phyloP scores from a whole-genome alignment of 305 asterid genomes.

The Solanum chacoense region DNA sequence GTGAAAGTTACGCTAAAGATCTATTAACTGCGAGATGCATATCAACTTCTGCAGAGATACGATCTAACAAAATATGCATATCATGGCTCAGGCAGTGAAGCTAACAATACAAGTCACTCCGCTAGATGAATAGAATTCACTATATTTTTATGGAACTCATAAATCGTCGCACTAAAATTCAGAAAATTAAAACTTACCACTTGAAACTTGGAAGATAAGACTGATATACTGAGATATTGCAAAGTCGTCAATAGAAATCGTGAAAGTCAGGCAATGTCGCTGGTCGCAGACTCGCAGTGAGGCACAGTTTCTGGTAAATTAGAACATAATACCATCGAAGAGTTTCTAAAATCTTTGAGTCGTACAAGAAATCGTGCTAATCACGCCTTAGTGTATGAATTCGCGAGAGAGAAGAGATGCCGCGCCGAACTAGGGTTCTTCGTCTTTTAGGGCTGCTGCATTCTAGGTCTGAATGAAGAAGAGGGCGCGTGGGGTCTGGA shows the following conservation, averaged over 20 bases:
- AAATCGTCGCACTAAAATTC: neutral
- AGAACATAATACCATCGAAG: neutral
- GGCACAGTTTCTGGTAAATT: neutral
- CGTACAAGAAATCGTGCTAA: neutral
- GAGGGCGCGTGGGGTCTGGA: neutral
- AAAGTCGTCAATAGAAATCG: neutral
- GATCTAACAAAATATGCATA: neutral
- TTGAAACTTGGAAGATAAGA: neutral
- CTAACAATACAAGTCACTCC: neutral
- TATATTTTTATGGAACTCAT: neutral
- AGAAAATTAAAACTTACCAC: neutral
- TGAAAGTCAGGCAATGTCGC: neutral
- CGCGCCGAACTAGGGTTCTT: neutral
- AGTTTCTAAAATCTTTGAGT: neutral
- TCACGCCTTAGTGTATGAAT: neutral
- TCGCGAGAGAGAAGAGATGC: neutral
- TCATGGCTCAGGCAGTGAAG: neutral
- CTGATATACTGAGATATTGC: neutral
- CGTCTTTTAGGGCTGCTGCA: neutral
- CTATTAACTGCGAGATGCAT: neutral
- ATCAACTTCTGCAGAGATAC: neutral
- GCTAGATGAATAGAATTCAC: neutral
- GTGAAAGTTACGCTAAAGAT: neutral
- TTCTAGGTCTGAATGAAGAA: too few relatives aligned
- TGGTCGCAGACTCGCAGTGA: neutral